Base-by-base conservation (phyloP, 75 land plant genomes). In the Chamaecyparis obtusa region DNA sequence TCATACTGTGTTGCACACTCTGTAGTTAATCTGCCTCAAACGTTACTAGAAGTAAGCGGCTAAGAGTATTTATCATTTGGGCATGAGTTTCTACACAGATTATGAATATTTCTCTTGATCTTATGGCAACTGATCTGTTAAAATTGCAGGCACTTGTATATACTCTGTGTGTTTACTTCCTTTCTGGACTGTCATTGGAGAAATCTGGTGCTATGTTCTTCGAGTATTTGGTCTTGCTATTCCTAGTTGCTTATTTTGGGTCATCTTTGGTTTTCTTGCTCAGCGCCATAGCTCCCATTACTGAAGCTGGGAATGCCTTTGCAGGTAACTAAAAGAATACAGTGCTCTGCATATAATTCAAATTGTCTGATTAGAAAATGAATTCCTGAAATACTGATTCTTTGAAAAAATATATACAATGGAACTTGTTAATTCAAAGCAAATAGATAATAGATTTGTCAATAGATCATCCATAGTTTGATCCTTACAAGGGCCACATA, bases 1-100 rank as follows among this genome's bases (percentile, higher is more conserved):
- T 91, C 93, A 21, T 92, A 90, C 85, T 78, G 90, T 27, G 72
- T 88, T 44, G 93, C 93, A 32, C 89, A 89, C 56, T 85, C 84
- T 33, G 55, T 90, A 36, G 81, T 87, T 81, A 89, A 89, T 56
- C 49, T 90, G 81, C 93, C 93, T 19, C 86, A 91, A 82, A 87
- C 93, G 46, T 77, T 92, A 19, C 84, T 92, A 81, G 92, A 92
- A 89, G 92, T 87, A 92, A 69, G 83, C 46, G 21, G 30, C 82
- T 83, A 37, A 37, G 10, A 21, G 83, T 32, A 19, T 39, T 75
- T 79, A 24, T 15, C 27, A 82, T 30, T 84, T n/a, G 15, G 24
- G 55, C 27, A 16, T 84, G 87, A 83, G 32, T 87, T 36, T 44
- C 1, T 46, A 37, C 46, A 36, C 13, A 9, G n/a, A 27, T 36